Evolutionary conservation across 129 eudicot species (phyloP).

Genomic region (sunflower (Helianthus annuus)): HanXRQr2.0-SUNRISE NC_035446.2:139534107-139534606

Average conservation of each 20-base stretch:
- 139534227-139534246: conserved; percentile 38
- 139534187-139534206: conserved; percentile 46
- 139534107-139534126: conserved; percentile 60
- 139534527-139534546: too few relatives aligned
- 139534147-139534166: conserved; percentile 41
- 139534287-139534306: conserved; percentile 34
- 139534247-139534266: conserved; percentile 53
- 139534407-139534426: too few relatives aligned
- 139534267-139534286: conserved; percentile 51
- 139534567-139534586: too few relatives aligned
- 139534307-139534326: conserved; percentile 27
- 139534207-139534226: conserved; percentile 37
- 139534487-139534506: too few relatives aligned
- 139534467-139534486: too few relatives aligned
- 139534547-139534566: too few relatives aligned
- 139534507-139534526: too few relatives aligned
- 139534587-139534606: too few relatives aligned
- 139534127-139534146: conserved; percentile 48
- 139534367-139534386: too few relatives aligned
- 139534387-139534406: too few relatives aligned
- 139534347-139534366: conserved; percentile 4
- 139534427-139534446: too few relatives aligned
- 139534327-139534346: conserved; percentile 46
- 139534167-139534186: conserved; percentile 47
- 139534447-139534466: too few relatives aligned